A percentile compares a stretch with the other conserved stretches of the same genome.
These are phyloP conservation scores for Chrysoporthe cubensis DNA, from an alignment of 2,329 filamentous ascomycete genomes.

Conservation along the genomic window DNA sequence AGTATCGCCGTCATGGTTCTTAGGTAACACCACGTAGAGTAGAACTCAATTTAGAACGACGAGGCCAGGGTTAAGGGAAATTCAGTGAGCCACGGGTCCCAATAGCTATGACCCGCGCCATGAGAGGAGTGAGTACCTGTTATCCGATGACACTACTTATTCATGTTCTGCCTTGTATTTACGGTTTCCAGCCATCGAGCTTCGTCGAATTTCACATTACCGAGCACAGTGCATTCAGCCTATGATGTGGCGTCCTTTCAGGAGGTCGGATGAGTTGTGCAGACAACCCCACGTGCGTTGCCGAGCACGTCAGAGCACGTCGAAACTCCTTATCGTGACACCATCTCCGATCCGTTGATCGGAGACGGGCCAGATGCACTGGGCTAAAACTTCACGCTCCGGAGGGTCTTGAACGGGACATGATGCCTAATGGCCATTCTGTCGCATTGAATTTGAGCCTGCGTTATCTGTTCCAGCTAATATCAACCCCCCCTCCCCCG, in stretches of 20 bases:
- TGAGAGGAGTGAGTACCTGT: not conserved
- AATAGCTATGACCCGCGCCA: not conserved
- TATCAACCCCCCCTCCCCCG: no score
- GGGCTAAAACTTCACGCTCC: not conserved
- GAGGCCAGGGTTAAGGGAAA: not conserved
- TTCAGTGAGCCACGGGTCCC: not conserved
- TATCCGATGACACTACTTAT: not conserved
- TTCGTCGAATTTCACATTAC: not conserved
- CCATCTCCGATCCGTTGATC: constrained; percentile 18
- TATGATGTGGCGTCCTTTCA: not conserved
- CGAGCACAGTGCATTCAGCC: not conserved
- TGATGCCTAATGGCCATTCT: not conserved
- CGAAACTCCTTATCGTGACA: constrained; percentile 24
- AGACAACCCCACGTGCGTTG: constrained; percentile 9
- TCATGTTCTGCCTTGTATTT: not conserved
- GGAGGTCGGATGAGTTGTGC: not conserved
- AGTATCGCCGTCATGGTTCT: not conserved
- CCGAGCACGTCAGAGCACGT: constrained; percentile 26
- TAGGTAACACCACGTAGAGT: not conserved
- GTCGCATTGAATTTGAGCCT: not conserved
- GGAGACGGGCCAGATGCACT: not conserved
- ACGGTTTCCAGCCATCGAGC: not conserved
- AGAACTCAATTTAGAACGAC: not conserved
- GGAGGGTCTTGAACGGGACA: not conserved
- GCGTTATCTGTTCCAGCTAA: not conserved